Evolutionary conservation across 768 basidiomycete genomes (phyloP).

Genomic region (Roridomyces roridus): DNA sequence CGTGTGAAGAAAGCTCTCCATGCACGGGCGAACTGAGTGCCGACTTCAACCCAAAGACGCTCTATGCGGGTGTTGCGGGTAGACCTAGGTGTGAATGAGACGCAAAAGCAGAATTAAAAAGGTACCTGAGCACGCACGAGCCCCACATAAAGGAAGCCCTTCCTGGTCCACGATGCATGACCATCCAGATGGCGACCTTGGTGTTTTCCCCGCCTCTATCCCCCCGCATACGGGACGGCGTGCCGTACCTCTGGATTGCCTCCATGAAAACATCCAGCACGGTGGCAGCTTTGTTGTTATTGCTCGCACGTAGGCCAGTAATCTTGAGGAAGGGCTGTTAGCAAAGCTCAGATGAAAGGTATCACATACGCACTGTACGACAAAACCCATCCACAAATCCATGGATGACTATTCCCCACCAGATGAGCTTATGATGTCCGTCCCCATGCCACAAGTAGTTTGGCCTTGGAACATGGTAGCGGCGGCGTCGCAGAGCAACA

Average conservation of each 20-base stretch:
- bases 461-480: not conserved
- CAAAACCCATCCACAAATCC: too few relatives aligned
- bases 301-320: slow-evolving; percentile 21
- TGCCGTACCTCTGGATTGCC: slow-evolving; percentile 19
- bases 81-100: not conserved
- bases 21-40: not conserved
- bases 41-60: not conserved
- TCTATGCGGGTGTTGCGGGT: not conserved
- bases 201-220: slow-evolving; percentile 36
- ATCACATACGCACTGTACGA: too few relatives aligned
- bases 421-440: too few relatives aligned
- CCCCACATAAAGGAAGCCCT: slow-evolving; percentile 19
- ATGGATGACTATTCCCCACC: too few relatives aligned
- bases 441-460: too few relatives aligned
- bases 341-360: too few relatives aligned
- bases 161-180: slow-evolving; percentile 26
- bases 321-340: not conserved
- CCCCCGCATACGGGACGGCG: slow-evolving; percentile 29
- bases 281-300: slow-evolving; percentile 17
- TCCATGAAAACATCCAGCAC: slow-evolving; percentile 18
- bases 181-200: slow-evolving; percentile 32
- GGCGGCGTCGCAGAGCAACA: not conserved
- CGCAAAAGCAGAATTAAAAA: not conserved
- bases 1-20: not conserved
- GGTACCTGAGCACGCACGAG: not conserved